Percentiles rank a stretch among this genome's conserved stretches.
These are phyloP conservation scores for Nakazawaea ambrosiae DNA, from an alignment of 805 yeast species.

Conservation along the genomic window DNA sequence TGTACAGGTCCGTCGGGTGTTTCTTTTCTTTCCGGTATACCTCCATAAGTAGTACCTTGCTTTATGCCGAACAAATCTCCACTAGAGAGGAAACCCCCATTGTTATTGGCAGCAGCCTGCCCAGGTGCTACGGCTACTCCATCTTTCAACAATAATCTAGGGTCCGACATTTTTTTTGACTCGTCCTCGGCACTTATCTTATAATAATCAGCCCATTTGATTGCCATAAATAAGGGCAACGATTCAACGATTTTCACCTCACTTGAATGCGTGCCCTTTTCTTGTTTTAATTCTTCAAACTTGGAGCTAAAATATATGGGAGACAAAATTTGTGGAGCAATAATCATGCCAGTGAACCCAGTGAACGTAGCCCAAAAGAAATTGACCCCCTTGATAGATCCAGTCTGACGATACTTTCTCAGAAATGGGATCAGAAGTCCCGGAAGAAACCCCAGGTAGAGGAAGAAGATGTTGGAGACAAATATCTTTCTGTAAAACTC, in stretches of 20 bases:
- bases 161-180: slow-evolving; percentile 47
- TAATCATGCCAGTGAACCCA: slow-evolving; percentile 32
- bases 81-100: slow-evolving; percentile 8
- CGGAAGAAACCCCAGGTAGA: slow-evolving; percentile 33
- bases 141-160: slow-evolving; percentile 29
- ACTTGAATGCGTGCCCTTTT: slow-evolving; percentile 18
- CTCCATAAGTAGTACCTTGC: slow-evolving; percentile 7
- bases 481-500: slow-evolving; percentile 29
- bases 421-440: slow-evolving; percentile 38
- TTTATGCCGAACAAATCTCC: slow-evolving; percentile 11
- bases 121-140: no score
- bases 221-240: slow-evolving; percentile 18
- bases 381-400: slow-evolving; percentile 28
- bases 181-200: slow-evolving; percentile 44
- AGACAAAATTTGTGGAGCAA: slow-evolving; percentile 24
- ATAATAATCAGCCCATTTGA: slow-evolving; percentile 47
- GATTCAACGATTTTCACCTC: slow-evolving; percentile 16
- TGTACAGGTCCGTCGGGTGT: neutral
- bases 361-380: slow-evolving; percentile 34
- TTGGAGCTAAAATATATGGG: slow-evolving; percentile 26
- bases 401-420: slow-evolving; percentile 25
- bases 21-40: neutral
- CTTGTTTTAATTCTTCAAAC: slow-evolving; percentile 21
- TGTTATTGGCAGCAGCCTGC: neutral
- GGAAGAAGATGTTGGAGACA: slow-evolving; percentile 25